phyloP scores from a whole-genome alignment of 768 basidiomycete species.

The Panaeolus papilionaceus region DNA sequence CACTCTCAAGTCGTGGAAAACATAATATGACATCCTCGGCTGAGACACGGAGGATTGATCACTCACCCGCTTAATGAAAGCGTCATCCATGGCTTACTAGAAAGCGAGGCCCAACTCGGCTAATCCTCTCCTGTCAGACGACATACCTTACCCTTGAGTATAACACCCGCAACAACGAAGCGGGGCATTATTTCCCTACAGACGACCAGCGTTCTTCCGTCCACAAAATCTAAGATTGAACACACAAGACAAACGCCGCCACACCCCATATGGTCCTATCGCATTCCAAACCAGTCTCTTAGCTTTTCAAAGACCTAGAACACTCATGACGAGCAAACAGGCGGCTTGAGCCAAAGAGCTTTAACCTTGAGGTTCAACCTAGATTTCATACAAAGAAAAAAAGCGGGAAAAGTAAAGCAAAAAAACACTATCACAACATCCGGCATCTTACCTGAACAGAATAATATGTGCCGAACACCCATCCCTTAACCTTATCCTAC shows the following conservation, averaged over 20 bases:
- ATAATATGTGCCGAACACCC: slow-evolving; percentile 18
- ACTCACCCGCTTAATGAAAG: slow-evolving; percentile 9
- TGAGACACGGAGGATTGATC: slow-evolving; percentile 3
- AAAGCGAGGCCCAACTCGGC: slow-evolving; percentile 3
- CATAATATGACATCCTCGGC: slow-evolving; percentile 14
- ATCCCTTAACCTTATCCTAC: slow-evolving; percentile 30
- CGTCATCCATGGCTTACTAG: slow-evolving; percentile 6
- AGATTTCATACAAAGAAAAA: not conserved
- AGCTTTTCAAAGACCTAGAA: not conserved
- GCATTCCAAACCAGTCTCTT: not conserved
- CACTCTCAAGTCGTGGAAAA: not conserved
- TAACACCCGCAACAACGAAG: not conserved
- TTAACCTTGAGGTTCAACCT: slow-evolving; percentile 6
- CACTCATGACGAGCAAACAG: not conserved
- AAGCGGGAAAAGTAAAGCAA: slow-evolving; percentile 6
- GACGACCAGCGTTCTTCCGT: not conserved
- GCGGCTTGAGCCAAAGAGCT: not conserved
- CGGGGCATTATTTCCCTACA: not conserved
- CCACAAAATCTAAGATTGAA: slow-evolving; percentile 5
- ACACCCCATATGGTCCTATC: slow-evolving; percentile 6
- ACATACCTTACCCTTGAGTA: not conserved
- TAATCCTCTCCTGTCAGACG: slow-evolving; percentile 1
- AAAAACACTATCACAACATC: slow-evolving; percentile 13
- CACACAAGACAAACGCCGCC: not conserved
- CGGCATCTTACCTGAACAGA: slow-evolving; percentile 10